These are phyloP conservation scores for Pythium utonaiense DNA, from an alignment of 352 stramenopile species.

Conservation along the genomic window DNA sequence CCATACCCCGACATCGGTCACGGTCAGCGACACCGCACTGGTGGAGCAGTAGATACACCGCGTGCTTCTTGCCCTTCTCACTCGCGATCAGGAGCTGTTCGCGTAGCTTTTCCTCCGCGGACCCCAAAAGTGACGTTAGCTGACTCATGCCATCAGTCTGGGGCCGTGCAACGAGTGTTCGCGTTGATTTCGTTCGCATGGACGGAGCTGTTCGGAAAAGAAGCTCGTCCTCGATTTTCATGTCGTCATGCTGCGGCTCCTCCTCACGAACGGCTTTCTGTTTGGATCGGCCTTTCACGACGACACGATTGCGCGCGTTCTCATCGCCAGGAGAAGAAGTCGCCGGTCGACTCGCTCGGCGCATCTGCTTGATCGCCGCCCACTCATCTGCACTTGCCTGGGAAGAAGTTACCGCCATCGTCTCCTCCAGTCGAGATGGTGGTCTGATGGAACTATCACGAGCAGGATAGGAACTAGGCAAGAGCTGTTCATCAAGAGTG, in stretches of 20 bases:
- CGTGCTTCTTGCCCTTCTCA: conserved; percentile 66
- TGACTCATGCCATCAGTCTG: conserved; percentile 26
- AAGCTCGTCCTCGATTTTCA: background rate
- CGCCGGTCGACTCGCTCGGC: conserved; percentile 1
- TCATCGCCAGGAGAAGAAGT: background rate
- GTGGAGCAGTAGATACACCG: conserved; percentile 65
- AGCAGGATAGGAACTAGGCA: too few species aligned
- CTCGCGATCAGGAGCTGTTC: conserved; percentile 66
- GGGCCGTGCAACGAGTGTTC: background rate
- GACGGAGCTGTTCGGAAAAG: background rate
- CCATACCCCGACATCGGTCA: conserved; percentile 57
- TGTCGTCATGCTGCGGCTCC: conserved; percentile 3
- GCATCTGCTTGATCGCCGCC: conserved; percentile 1
- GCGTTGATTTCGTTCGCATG: background rate
- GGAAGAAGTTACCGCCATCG: background rate
- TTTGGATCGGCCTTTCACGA: background rate
- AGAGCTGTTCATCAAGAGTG: background rate
- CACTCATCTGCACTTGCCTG: background rate
- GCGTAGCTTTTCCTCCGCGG: conserved; percentile 37
- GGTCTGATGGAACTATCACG: too few species aligned
- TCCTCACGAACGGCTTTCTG: background rate
- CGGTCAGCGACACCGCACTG: conserved; percentile 43
- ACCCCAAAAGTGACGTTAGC: conserved; percentile 38
- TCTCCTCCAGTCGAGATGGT: too few species aligned
- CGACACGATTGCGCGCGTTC: background rate